Conservation (phyloP, 495 filamentous ascomycete species). For the Talaromyces ruber region DNA sequence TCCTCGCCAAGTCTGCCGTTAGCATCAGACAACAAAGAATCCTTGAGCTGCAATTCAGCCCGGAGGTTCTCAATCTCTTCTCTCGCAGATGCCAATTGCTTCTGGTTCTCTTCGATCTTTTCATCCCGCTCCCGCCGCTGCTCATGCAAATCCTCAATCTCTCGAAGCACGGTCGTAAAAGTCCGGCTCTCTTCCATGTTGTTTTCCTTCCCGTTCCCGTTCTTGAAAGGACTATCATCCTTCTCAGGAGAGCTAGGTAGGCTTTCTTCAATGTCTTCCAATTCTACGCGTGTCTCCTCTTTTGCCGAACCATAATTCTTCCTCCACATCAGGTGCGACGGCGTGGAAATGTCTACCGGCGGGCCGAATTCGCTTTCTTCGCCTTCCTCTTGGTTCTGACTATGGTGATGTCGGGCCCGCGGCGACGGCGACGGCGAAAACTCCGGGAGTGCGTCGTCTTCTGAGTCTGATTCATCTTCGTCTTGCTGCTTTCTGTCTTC, state of each 20-base stretch:
- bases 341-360: constrained; percentile 40
- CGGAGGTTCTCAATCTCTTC: constrained; percentile 34
- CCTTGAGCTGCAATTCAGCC: constrained; percentile 27
- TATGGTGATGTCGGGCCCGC: constrained; percentile 1
- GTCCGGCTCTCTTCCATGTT: constrained; percentile 12
- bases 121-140: constrained; percentile 29
- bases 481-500: constrained; percentile 13
- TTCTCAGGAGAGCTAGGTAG: constrained; percentile 19
- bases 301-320: constrained; percentile 14
- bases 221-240: constrained; percentile 22
- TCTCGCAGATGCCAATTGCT: constrained; percentile 24
- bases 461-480: constrained; percentile 9
- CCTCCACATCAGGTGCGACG: constrained; percentile 33
- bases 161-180: constrained; percentile 18
- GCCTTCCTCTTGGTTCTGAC: constrained; percentile 7
- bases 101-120: constrained; percentile 25
- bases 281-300: constrained; percentile 31
- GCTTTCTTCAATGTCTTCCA: constrained; percentile 35
- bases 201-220: constrained; percentile 11
- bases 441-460: constrained; percentile 7
- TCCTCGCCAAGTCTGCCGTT: constrained; percentile 17
- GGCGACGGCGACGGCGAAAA: background rate
- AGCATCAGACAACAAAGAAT: constrained; percentile 22
- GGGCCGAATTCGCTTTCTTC: constrained; percentile 40
- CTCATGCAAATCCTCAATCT: constrained; percentile 26